Conservation (phyloP, 805 yeast genomes). For the Yarrowia porcina region DNA sequence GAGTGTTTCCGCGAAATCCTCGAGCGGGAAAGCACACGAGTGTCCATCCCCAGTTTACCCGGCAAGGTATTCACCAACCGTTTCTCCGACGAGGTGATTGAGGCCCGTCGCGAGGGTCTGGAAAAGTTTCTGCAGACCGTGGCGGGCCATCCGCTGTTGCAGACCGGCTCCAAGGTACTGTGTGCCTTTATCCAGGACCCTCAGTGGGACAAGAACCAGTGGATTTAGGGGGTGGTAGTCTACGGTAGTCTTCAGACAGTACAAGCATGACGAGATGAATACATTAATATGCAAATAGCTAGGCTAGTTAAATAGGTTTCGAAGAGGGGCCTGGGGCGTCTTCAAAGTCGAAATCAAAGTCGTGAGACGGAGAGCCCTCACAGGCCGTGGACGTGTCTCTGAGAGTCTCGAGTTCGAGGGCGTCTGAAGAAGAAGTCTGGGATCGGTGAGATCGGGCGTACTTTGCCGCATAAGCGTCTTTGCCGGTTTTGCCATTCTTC, state of each 20-base stretch:
- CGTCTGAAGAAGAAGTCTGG: no score
- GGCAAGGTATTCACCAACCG: slow-evolving; percentile 80
- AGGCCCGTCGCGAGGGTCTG: slow-evolving; percentile 75
- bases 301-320: background rate
- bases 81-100: slow-evolving; percentile 79
- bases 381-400: no score
- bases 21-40: slow-evolving; percentile 72
- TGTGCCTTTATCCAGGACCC: slow-evolving; percentile 87
- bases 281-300: background rate
- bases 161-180: slow-evolving; percentile 76
- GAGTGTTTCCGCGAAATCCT: slow-evolving; percentile 72
- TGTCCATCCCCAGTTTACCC: slow-evolving; percentile 82
- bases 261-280: slow-evolving; percentile 12
- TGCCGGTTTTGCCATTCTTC: no score
- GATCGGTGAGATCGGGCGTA: no score
- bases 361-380: background rate
- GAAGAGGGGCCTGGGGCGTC: background rate
- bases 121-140: slow-evolving; percentile 72
- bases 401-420: no score
- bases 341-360: background rate
- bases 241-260: no score
- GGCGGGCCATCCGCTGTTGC: slow-evolving; percentile 90
- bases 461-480: no score
- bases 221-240: no score
- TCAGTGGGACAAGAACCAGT: slow-evolving; percentile 54